Evolutionary conservation across 1,284 basidiomycete species (phyloP).

Genomic region (Irpex sp.): DNA sequence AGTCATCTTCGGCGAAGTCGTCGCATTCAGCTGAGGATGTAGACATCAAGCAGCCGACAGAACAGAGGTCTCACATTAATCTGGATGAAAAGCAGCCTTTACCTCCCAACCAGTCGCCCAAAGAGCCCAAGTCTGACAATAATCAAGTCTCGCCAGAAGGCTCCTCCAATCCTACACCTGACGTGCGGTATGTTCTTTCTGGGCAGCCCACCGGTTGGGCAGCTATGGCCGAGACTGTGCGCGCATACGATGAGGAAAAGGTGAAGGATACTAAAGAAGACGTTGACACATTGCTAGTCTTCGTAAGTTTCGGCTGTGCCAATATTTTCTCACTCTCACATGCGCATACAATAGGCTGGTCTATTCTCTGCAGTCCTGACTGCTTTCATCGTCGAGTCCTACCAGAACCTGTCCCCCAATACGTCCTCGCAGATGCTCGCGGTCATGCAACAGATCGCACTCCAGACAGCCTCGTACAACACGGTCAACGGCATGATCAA

Average conservation of each 20-base stretch:
- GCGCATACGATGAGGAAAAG: constrained; percentile 2
- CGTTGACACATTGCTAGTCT: constrained; percentile 1
- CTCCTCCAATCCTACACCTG: neutral
- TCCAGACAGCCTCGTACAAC: neutral
- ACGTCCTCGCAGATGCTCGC: neutral
- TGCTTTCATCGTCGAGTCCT: constrained; percentile 7
- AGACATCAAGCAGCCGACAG: neutral
- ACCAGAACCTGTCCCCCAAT: constrained; percentile 1
- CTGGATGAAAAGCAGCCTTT: neutral
- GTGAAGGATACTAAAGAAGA: constrained; percentile 1
- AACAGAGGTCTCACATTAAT: neutral
- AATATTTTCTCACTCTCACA: neutral
- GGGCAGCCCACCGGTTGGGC: constrained; percentile 10
- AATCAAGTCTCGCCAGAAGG: neutral
- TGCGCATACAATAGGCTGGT: constrained; percentile 1
- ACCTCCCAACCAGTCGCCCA: neutral
- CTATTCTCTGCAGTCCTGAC: constrained; percentile 8
- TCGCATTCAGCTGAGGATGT: neutral
- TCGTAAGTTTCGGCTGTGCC: neutral
- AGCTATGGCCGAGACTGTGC: neutral
- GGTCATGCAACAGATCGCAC: neutral
- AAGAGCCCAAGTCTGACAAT: neutral
- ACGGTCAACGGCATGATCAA: constrained; percentile 1
- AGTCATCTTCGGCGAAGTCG: neutral
- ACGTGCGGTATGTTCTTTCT: neutral